Conservation (phyloP, 768 basidiomycete genomes). For the Mrakia blollopis region DNA sequence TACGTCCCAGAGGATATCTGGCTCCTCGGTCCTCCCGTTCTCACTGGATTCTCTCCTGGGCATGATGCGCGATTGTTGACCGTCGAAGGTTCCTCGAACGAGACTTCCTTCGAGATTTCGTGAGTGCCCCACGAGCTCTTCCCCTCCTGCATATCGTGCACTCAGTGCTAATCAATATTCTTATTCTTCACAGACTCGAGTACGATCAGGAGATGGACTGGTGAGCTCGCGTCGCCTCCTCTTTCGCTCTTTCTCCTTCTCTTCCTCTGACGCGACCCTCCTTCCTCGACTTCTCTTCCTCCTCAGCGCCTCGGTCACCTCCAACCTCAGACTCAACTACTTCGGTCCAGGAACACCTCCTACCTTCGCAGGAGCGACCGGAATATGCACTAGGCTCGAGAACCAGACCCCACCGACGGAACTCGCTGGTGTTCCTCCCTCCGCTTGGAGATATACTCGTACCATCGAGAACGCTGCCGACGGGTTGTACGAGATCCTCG, state of each 20-base stretch:
- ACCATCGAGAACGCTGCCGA: constrained; percentile 72
- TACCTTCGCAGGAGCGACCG: constrained; percentile 43
- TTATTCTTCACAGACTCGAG: constrained; percentile 50
- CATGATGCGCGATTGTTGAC: constrained; percentile 67
- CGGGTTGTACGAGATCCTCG: constrained; percentile 69
- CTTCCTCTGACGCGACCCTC: not conserved
- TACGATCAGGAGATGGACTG: constrained; percentile 72
- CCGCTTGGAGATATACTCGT: constrained; percentile 69
- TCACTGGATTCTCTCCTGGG: constrained; percentile 77
- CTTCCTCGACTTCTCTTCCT: not conserved
- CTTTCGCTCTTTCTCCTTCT: not conserved
- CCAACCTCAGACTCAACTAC: constrained; percentile 61
- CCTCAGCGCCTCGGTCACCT: constrained; percentile 55
- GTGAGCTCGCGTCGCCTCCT: not conserved
- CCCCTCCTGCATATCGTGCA: not conserved
- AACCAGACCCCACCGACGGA: constrained; percentile 1
- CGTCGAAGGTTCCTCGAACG: constrained; percentile 52
- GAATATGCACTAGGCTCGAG: not conserved
- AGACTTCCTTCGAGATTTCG: constrained; percentile 56
- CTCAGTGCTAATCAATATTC: not conserved
- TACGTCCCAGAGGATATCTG: constrained; percentile 67
- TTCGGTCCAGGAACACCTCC: constrained; percentile 60
- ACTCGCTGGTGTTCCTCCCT: constrained; percentile 54
- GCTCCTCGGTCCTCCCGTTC: constrained; percentile 39
- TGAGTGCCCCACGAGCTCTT: not conserved